Conservation (phyloP, 1,284 basidiomycete genomes). For the Pyrrhoderma lamaoense region DNA sequence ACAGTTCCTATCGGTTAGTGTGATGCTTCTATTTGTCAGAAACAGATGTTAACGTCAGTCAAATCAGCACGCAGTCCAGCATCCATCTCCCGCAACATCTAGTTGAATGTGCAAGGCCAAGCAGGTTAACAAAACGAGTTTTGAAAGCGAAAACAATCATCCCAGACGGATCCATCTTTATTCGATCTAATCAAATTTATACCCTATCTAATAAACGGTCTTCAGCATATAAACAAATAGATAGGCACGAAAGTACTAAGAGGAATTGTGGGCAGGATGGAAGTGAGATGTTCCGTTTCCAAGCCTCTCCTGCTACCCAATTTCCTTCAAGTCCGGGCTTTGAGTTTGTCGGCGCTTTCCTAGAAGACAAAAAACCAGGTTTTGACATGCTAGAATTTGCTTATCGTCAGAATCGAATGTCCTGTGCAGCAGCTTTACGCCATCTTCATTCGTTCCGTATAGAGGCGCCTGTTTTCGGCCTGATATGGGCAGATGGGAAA, state of each 20-base stretch:
- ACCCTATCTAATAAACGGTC: slow-evolving; percentile 34
- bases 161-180: slow-evolving; percentile 43
- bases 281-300: slow-evolving; percentile 43
- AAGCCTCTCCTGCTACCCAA: slow-evolving; percentile 41
- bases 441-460: slow-evolving; percentile 44
- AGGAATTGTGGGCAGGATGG: slow-evolving; percentile 31
- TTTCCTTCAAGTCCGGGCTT: slow-evolving; percentile 40
- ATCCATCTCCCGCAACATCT: slow-evolving; percentile 45
- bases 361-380: slow-evolving; percentile 53
- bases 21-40: not conserved
- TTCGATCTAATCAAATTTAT: slow-evolving; percentile 33
- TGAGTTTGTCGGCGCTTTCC: slow-evolving; percentile 46
- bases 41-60: not conserved
- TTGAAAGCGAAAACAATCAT: slow-evolving; percentile 38
- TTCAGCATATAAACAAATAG: slow-evolving; percentile 42
- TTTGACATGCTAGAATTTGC: slow-evolving; percentile 43
- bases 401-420: slow-evolving; percentile 52
- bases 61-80: slow-evolving; percentile 37
- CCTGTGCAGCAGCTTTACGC: slow-evolving; percentile 40
- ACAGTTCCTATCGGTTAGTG: slow-evolving; percentile 37
- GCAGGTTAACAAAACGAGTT: slow-evolving; percentile 27
- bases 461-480: slow-evolving; percentile 42
- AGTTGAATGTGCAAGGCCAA: slow-evolving; percentile 22
- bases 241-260: slow-evolving; percentile 30
- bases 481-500: slow-evolving; percentile 45